Evolutionary conservation across 192 early-diverging fungal genomes (phyloP).

Genomic region (Glomus cerebriforme): DNA sequence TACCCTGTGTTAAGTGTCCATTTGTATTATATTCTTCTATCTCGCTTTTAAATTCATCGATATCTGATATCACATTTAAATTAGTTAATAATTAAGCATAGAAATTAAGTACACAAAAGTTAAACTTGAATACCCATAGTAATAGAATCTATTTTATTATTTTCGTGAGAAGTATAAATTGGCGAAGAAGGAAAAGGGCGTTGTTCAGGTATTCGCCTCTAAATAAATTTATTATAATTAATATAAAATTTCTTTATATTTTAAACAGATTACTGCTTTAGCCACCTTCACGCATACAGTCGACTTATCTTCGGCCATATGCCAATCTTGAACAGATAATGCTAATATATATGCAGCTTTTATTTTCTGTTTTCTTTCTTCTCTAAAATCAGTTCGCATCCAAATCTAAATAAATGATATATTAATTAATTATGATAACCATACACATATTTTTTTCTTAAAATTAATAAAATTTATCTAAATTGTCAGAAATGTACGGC

Average conservation of each 20-base stretch:
- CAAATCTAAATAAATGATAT: constrained; percentile 60
- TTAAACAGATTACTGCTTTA: background rate
- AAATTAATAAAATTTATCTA: background rate
- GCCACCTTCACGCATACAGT: constrained; percentile 65
- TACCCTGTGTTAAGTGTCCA: background rate
- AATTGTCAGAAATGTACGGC: background rate
- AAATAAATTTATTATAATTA: background rate
- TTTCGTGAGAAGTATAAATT: background rate
- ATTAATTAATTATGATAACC: background rate
- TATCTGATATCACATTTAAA: background rate
- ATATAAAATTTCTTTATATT: background rate
- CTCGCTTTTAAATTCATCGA: background rate
- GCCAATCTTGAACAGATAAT: constrained; percentile 74
- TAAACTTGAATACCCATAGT: background rate
- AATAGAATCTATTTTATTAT: background rate
- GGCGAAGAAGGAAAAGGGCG: too few species aligned
- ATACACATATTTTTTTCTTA: background rate
- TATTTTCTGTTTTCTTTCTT: constrained; percentile 84
- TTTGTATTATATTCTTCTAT: background rate
- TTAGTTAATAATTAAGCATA: background rate
- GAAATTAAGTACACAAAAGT: background rate
- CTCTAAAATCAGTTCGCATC: constrained; percentile 77
- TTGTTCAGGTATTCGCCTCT: background rate
- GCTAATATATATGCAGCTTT: constrained; percentile 67
- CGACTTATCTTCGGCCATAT: constrained; percentile 66